Percentiles rank a stretch among this genome's conserved stretches.
Evolutionary conservation across 192 early-diverging fungal genomes (phyloP).

Genomic region (Coemansia sp.): DNA sequence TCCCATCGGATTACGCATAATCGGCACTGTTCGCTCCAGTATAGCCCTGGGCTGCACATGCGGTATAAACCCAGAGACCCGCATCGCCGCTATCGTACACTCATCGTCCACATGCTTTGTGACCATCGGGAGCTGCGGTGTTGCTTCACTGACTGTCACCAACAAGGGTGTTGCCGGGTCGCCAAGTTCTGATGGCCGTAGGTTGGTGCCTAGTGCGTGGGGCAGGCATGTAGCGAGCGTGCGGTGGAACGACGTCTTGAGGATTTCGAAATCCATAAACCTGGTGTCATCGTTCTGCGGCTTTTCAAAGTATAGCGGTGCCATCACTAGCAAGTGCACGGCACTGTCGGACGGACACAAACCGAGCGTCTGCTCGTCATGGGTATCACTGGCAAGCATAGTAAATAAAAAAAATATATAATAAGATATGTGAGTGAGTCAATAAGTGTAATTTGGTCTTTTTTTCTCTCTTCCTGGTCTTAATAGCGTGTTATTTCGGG

Average conservation of each 20-base stretch:
- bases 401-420: neutral
- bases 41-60: conserved; percentile 15
- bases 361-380: neutral
- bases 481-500: too few relatives aligned
- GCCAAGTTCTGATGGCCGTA: conserved; percentile 10
- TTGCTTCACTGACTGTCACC: too few relatives aligned
- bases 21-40: neutral
- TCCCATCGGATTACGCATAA: conserved; percentile 16
- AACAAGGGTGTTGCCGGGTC: neutral
- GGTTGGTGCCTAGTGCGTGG: conserved; percentile 11
- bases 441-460: too few relatives aligned
- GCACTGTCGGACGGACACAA: neutral
- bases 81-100: conserved; percentile 22
- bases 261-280: conserved; percentile 26
- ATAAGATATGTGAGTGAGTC: too few relatives aligned
- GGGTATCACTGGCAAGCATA: neutral
- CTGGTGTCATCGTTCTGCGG: neutral
- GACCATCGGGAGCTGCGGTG: conserved; percentile 1
- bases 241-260: conserved; percentile 16
- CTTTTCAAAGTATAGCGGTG: conserved; percentile 5
- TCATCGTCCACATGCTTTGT: conserved; percentile 6
- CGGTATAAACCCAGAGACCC: neutral
- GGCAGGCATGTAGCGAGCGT: conserved; percentile 18
- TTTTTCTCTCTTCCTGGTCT: too few relatives aligned
- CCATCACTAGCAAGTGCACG: neutral